phyloP scores from a whole-genome alignment of 2,329 filamentous ascomycete species.

The Colletotrichum sp. region DNA sequence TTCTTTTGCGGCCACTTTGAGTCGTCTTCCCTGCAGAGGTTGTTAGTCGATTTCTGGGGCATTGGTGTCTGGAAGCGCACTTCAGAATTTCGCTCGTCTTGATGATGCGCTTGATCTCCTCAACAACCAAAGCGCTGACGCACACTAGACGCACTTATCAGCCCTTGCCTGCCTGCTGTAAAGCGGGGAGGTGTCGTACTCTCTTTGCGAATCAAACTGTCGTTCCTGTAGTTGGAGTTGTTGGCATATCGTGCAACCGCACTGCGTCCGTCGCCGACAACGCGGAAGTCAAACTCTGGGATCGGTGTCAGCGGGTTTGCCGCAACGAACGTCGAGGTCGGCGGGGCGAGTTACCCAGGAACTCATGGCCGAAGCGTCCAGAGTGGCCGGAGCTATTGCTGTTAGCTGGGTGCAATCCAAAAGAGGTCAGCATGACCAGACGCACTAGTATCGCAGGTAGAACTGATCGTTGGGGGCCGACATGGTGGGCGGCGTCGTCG shows the following conservation, averaged over 20 bases:
- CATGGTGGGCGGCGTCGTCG: slow-evolving; percentile 50
- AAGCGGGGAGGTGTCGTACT: slow-evolving; percentile 63
- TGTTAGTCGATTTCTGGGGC: slow-evolving; percentile 1
- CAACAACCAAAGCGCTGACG: slow-evolving; percentile 86
- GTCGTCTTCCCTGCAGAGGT: slow-evolving; percentile 81
- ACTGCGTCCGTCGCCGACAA: slow-evolving; percentile 89
- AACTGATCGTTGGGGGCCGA: slow-evolving; percentile 79
- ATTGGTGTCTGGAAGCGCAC: slow-evolving; percentile 54
- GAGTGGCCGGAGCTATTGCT: slow-evolving; percentile 86
- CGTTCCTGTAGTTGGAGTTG: slow-evolving; percentile 99
- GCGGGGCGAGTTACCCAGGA: slow-evolving; percentile 70
- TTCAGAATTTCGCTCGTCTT: slow-evolving; percentile 98
- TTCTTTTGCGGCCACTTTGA: slow-evolving; percentile 99
- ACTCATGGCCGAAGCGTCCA: slow-evolving; percentile 97
- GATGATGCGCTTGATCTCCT: slow-evolving; percentile 97
- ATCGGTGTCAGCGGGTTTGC: slow-evolving; percentile 20
- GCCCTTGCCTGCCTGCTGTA: background rate
- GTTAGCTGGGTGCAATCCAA: slow-evolving; percentile 3
- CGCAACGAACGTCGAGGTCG: background rate
- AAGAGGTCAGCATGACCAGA: slow-evolving; percentile 10
- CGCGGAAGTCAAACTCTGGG: slow-evolving; percentile 93
- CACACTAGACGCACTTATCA: slow-evolving; percentile 70
- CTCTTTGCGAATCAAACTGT: slow-evolving; percentile 98
- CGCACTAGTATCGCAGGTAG: slow-evolving; percentile 97
- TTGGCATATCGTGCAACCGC: slow-evolving; percentile 97